Percentiles rank a stretch among this genome's conserved stretches.
Evolutionary conservation across 2,329 filamentous ascomycete genomes (phyloP).

Genomic region (Truncatella angustata): DNA sequence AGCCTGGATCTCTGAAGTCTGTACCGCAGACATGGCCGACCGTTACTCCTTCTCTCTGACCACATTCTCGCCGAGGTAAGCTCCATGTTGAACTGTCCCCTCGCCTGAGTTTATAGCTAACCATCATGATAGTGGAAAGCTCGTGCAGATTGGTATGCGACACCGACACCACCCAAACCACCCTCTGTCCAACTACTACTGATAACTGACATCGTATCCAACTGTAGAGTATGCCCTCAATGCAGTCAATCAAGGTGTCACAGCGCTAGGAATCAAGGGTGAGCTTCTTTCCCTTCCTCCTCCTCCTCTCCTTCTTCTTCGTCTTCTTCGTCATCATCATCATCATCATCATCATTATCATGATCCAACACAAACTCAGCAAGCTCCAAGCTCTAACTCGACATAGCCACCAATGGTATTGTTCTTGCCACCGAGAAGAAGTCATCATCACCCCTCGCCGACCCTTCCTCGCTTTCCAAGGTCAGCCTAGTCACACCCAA

Average conservation of each 20-base stretch:
- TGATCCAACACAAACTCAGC: too few species aligned
- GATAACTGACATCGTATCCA: conserved; percentile 12
- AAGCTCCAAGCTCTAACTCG: too few species aligned
- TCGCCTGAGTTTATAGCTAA: conserved; percentile 3
- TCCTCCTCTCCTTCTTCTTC: too few species aligned
- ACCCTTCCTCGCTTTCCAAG: conserved; percentile 92
- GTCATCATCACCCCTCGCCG: conserved; percentile 94
- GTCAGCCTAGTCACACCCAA: conserved; percentile 97
- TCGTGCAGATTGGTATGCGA: conserved; percentile 88
- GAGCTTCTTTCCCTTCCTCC: too few species aligned
- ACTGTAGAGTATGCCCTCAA: conserved; percentile 93
- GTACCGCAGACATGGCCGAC: conserved; percentile 73
- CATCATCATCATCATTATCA: too few species aligned
- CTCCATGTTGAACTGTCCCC: conserved; percentile 24
- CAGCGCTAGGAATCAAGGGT: conserved; percentile 98
- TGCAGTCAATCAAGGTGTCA: conserved; percentile 98
- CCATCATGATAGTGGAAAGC: conserved; percentile 74
- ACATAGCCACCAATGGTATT: conserved; percentile 97
- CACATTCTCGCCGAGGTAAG: conserved; percentile 98
- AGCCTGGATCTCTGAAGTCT: conserved; percentile 6
- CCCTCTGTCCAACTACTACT: too few species aligned
- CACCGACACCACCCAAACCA: too few species aligned
- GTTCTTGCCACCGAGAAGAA: conserved; percentile 99
- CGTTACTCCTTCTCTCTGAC: conserved; percentile 99
- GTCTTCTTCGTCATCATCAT: too few species aligned